Evolutionary conservation across 2,329 filamentous ascomycete genomes (phyloP), one percentile per base, ranked within the genome.

Genomic region (Cryphonectria radicalis): DNA sequence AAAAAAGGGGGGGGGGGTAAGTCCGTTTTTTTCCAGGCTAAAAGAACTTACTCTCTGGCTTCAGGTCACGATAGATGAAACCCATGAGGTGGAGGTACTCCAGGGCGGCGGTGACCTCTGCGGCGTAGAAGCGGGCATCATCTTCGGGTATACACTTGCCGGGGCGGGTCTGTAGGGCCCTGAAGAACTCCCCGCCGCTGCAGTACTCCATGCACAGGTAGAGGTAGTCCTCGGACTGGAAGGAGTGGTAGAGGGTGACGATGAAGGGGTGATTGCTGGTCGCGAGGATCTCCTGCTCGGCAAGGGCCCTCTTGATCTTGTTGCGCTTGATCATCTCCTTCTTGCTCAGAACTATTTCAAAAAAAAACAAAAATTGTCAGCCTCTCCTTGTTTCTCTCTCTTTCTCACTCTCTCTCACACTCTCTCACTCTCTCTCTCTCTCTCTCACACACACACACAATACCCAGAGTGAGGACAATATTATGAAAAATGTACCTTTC

Each of bases 131-230:
- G 66, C 95, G 90, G 60, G 96, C 96, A 77, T 97, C 96, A 73
- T 99, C 96, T 81, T 99, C 96, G 55, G 95, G 92, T 66, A 99
- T 97, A 79, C 94, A 98, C 84, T 98, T 99, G 77, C 97, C 97
- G 13, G 96, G 96, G 42, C 96, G 90, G 7, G 96, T 98, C 84
- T 99, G 96, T 63, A 99, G 86, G 37, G 96, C 96, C 80, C 96
- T 88, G 86, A 99, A 99, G 84, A 99, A 99, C 82, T 99, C 96
- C 73, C 96, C 96, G 75, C 96, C 96, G 77, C 95, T 98, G 86
- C 96, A 99, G 80, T 99, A 99, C 82, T 99, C 96, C 96, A 99
- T 99, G 81, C 96, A 99, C n/a, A 99, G 88, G 80, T 99, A 99
- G 59, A 99, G 88, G 82, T 98, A 95, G 76, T 99, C 96, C 80